Conservation (phyloP, 495 filamentous ascomycete species). For the Elasticomyces elasticus region DNA sequence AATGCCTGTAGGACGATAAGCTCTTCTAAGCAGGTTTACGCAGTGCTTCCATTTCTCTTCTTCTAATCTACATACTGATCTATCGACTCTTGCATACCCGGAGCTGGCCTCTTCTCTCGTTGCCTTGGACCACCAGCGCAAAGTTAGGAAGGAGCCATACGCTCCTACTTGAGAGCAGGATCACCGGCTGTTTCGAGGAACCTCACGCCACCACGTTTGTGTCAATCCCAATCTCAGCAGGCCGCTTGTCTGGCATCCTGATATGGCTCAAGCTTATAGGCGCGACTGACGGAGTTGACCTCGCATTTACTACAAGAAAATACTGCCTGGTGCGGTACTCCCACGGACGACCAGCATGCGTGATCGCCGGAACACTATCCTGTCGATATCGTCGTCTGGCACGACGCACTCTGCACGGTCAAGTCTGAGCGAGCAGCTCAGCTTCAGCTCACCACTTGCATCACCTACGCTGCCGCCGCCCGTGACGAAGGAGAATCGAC, state of each 20-base stretch:
- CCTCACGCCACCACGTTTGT: too few relatives aligned
- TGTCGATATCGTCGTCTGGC: conserved; percentile 28
- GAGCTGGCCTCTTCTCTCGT: neutral
- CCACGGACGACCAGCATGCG: conserved; percentile 29
- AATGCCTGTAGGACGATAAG: neutral
- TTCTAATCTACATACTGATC: neutral
- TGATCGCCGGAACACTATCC: conserved; percentile 29
- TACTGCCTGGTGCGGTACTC: too few relatives aligned
- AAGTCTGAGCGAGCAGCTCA: conserved; percentile 44
- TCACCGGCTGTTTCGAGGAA: too few relatives aligned
- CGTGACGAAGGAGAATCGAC: conserved; percentile 26
- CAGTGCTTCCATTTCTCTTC: neutral
- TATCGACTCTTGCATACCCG: neutral
- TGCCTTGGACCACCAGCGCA: neutral
- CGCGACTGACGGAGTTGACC: too few relatives aligned
- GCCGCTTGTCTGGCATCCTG: too few relatives aligned
- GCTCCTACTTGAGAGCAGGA: neutral
- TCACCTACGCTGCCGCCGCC: conserved; percentile 56
- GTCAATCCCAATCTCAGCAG: too few relatives aligned
- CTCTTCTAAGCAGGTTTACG: neutral
- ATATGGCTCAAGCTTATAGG: too few relatives aligned
- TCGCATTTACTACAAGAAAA: too few relatives aligned
- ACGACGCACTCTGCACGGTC: conserved; percentile 37
- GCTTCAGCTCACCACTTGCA: conserved; percentile 48
- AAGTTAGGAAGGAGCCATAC: too few relatives aligned